Evolutionary conservation across 352 stramenopile genomes (phyloP).

Genomic region (Globisporangium paroecandrum): DNA sequence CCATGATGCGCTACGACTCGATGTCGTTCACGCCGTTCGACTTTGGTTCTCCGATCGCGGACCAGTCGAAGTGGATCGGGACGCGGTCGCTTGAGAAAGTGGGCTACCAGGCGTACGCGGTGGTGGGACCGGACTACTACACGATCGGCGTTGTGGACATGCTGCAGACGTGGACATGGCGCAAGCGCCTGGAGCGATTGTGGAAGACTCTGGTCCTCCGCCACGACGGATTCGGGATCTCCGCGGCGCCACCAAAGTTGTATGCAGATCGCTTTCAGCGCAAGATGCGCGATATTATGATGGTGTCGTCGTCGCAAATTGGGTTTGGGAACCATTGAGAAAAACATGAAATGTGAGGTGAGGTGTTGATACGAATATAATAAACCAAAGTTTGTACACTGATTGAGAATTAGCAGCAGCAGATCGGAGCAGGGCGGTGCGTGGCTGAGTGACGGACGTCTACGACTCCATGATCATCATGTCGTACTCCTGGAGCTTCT

Average conservation of each 20-base stretch:
- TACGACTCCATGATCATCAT: conserved; percentile 74
- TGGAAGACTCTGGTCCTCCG: conserved; percentile 82
- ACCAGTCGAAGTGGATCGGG: conserved; percentile 50
- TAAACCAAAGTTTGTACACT: conserved; percentile 16
- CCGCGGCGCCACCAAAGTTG: conserved; percentile 60
- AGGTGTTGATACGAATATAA: conserved; percentile 9
- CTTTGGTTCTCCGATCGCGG: conserved; percentile 16
- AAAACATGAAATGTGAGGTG: conserved; percentile 14
- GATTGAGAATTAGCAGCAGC: neutral
- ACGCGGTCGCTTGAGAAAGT: conserved; percentile 54
- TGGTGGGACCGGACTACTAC: conserved; percentile 85
- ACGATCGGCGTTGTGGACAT: conserved; percentile 90
- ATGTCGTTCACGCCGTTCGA: conserved; percentile 41
- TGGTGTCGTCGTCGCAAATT: conserved; percentile 59
- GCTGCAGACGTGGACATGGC: conserved; percentile 85
- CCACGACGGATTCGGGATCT: conserved; percentile 71
- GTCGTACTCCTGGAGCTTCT: conserved; percentile 84
- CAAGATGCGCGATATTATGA: conserved; percentile 84
- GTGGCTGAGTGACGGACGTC: neutral
- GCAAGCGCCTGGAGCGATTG: conserved; percentile 76
- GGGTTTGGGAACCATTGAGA: conserved; percentile 39
- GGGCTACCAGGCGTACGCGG: conserved; percentile 66
- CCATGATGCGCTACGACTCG: conserved; percentile 43
- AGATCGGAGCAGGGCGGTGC: neutral
- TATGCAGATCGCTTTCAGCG: conserved; percentile 81